These are phyloP conservation scores for Nicotiana tomentosiformis DNA, from an alignment of 257 asterid genomes.

Conservation along the genomic window DNA sequence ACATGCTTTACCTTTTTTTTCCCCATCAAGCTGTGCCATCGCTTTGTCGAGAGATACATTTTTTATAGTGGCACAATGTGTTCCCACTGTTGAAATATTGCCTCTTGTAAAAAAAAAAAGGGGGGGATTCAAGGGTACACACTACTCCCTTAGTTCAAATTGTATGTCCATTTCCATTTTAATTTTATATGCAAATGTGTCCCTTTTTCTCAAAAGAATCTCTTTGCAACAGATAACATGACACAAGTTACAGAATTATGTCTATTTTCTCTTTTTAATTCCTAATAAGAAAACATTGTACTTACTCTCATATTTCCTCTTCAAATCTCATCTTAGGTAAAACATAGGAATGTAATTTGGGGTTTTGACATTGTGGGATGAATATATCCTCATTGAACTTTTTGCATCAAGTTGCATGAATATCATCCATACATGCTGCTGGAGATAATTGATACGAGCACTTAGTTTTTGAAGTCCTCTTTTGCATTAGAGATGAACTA, in stretches of 20 bases:
- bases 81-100: not conserved
- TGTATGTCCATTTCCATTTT: not conserved
- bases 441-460: not conserved
- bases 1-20: not conserved
- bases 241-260: not conserved
- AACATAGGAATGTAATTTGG: no score
- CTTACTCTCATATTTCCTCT: not conserved
- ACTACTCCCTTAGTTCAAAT: not conserved
- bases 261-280: not conserved
- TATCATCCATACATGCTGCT: not conserved
- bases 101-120: not conserved
- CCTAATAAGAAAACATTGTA: not conserved
- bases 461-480: not conserved
- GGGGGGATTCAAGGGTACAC: not conserved
- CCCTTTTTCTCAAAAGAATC: not conserved
- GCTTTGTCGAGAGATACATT: not conserved
- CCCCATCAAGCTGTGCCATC: not conserved
- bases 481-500: not conserved
- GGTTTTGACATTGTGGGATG: not conserved
- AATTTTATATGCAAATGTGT: not conserved
- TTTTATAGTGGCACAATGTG: not conserved
- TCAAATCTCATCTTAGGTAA: not conserved
- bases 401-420: constrained; percentile 1
- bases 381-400: not conserved
- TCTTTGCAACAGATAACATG: not conserved